Base-by-base conservation (phyloP, 192 early-diverging fungal species). In the Diversispora eburnea region DNA sequence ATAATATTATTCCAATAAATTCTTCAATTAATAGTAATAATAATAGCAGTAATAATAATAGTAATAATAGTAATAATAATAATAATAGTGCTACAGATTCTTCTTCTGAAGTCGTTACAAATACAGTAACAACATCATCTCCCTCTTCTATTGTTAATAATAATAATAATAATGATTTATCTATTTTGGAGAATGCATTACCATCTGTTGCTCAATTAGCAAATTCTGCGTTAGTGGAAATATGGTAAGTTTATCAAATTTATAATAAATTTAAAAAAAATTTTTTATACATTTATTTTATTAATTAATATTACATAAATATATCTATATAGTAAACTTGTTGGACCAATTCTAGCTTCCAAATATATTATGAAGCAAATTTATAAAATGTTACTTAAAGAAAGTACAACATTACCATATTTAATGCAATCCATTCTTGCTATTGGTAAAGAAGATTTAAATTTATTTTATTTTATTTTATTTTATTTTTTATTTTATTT, bases 341-440 rank as follows among this genome's bases (percentile, higher is more conserved):
- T 88, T 13, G 87, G 87, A 3, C 83, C 87, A 1, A 82, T 88
- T 19, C 55, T 86, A 20, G 85, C 85, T 0, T 86, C 84, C 0
- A 88, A 88, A 54, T 81, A 86, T 75, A 78, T 88, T 10, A 82
- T 88, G 77, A 78, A 77, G 17, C 87, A 84, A 45, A 64, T 88
- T 10, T 82, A 84, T 7, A 86, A 84, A 60, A 68, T 84, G 5
- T 75, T 84, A 7, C 81, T 82, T 33, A 81, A 82, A 55, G 85
- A 86, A 52, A 77, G 79, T 41, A 33, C 75, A 2, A 75, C 78
- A 9, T 60, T 81, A 17, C 73, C 77, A 1, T 58, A 82, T 17
- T 25, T 84, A 5, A 68, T 80, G 55, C 74, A 80, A 13, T 79
- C 84, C 10, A 63, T 84, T 3, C 67, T 80, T 17, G 77, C 76